These are phyloP conservation scores for Neonothopanus nambi DNA, from an alignment of 1,284 basidiomycete genomes.

Conservation along the genomic window DNA sequence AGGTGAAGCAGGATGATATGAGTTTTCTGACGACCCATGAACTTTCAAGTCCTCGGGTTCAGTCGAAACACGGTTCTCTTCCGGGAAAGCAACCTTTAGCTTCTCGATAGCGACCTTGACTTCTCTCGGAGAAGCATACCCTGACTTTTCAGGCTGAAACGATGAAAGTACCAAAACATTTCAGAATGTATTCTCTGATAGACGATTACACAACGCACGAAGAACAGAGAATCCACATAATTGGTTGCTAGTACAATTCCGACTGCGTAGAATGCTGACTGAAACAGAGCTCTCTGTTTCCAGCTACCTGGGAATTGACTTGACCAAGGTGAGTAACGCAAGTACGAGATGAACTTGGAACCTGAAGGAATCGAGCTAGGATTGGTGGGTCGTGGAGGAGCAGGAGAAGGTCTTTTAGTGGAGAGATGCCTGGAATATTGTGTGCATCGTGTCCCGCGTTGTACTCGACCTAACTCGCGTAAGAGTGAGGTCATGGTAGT, in stretches of 20 bases:
- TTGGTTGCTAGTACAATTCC: conserved; percentile 32
- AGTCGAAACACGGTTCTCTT: conserved; percentile 45
- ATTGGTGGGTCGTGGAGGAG: background rate
- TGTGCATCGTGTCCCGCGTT: no score
- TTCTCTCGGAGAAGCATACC: conserved; percentile 49
- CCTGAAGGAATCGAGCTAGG: background rate
- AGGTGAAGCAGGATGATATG: conserved; percentile 64
- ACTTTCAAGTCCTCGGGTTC: conserved; percentile 48
- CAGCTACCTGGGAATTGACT: conserved; percentile 5
- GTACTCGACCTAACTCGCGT: background rate
- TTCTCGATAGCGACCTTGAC: conserved; percentile 55
- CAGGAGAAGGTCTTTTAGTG: conserved; percentile 1
- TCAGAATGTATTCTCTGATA: background rate
- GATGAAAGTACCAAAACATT: background rate
- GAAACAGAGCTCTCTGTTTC: conserved; percentile 6
- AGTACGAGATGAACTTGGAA: conserved; percentile 2
- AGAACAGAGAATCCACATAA: conserved; percentile 26
- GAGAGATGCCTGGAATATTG: background rate
- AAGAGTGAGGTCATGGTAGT: conserved; percentile 1
- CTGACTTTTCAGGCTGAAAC: conserved; percentile 17
- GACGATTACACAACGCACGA: conserved; percentile 26
- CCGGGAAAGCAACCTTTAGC: conserved; percentile 48
- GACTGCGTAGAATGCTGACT: conserved; percentile 30
- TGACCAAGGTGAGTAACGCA: conserved; percentile 11
- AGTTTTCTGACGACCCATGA: conserved; percentile 68